Conservation (phyloP, 2,329 filamentous ascomycete genomes). For the Verticillium isaacii region DNA sequence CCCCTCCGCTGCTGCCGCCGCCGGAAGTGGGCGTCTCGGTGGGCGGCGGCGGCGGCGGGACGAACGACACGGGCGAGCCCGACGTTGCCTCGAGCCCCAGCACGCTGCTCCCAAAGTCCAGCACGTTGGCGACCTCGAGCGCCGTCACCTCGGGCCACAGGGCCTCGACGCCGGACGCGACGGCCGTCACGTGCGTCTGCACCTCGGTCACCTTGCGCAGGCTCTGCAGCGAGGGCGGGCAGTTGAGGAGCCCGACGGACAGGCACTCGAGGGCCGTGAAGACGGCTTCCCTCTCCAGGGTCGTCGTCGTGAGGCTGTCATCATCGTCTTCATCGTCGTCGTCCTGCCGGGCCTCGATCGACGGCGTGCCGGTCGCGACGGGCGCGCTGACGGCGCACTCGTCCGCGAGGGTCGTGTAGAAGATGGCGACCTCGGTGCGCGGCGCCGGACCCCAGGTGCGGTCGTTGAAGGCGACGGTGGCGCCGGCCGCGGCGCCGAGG, state of each 20-base stretch:
- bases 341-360: conserved; percentile 6
- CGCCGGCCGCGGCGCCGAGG: conserved; percentile 49
- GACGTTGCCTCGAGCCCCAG: conserved; percentile 30
- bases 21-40: background rate
- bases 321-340: conserved; percentile 20
- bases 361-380: conserved; percentile 14
- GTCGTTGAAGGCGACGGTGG: conserved; percentile 36
- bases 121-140: conserved; percentile 22
- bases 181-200: conserved; percentile 32
- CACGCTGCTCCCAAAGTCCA: conserved; percentile 37
- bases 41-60: conserved; percentile 25
- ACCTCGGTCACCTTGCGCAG: conserved; percentile 33
- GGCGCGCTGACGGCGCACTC: conserved; percentile 27
- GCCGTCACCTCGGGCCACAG: conserved; percentile 33
- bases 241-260: conserved; percentile 37
- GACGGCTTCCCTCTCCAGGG: conserved; percentile 1
- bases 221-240: conserved; percentile 44
- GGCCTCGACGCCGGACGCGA: conserved; percentile 29
- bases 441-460: conserved; percentile 47
- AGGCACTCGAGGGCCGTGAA: conserved; percentile 41
- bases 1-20: background rate
- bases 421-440: conserved; percentile 42
- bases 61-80: conserved; percentile 39
- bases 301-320: conserved; percentile 31
- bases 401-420: conserved; percentile 43